These are phyloP conservation scores for Ramaria rubella DNA, from an alignment of 768 basidiomycete species.

Conservation along the genomic window DNA sequence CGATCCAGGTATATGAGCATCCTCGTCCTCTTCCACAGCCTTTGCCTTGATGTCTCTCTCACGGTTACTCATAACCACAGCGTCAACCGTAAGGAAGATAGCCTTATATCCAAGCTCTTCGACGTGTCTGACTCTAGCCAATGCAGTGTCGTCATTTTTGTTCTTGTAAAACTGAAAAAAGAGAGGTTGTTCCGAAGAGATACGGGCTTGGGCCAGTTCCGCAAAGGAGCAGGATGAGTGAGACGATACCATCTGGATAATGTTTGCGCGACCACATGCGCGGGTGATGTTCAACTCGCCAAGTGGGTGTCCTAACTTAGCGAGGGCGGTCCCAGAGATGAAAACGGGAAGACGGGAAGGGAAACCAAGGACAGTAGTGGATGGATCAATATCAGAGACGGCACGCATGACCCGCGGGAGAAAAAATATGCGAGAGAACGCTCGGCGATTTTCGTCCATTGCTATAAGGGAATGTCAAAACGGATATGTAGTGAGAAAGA, in stretches of 20 bases:
- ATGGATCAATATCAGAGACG: conserved; percentile 58
- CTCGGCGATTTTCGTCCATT: conserved; percentile 60
- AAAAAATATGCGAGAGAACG: conserved; percentile 86
- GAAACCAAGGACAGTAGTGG: conserved; percentile 68
- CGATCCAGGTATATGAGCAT: conserved; percentile 18
- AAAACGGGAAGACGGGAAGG: conserved; percentile 72
- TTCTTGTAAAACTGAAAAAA: conserved; percentile 90
- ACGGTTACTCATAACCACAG: conserved; percentile 74
- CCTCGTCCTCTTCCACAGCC: conserved; percentile 49
- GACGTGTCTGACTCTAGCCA: conserved; percentile 62
- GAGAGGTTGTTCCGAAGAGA: conserved; percentile 49
- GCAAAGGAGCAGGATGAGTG: conserved; percentile 65
- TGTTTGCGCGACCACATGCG: conserved; percentile 55
- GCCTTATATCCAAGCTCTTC: conserved; percentile 75
- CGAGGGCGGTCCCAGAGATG: conserved; percentile 76
- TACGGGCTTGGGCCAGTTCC: conserved; percentile 52
- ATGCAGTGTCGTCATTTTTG: conserved; percentile 56
- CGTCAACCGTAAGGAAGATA: conserved; percentile 89
- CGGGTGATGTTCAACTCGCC: conserved; percentile 80
- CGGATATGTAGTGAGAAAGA: not conserved
- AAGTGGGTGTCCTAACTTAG: conserved; percentile 83
- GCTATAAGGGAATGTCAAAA: conserved; percentile 36
- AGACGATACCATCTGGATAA: conserved; percentile 82
- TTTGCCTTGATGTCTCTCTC: conserved; percentile 63
- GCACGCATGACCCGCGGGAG: conserved; percentile 72